Conservation (phyloP, 192 early-diverging fungal genomes). For the Coemansia sp. region DNA sequence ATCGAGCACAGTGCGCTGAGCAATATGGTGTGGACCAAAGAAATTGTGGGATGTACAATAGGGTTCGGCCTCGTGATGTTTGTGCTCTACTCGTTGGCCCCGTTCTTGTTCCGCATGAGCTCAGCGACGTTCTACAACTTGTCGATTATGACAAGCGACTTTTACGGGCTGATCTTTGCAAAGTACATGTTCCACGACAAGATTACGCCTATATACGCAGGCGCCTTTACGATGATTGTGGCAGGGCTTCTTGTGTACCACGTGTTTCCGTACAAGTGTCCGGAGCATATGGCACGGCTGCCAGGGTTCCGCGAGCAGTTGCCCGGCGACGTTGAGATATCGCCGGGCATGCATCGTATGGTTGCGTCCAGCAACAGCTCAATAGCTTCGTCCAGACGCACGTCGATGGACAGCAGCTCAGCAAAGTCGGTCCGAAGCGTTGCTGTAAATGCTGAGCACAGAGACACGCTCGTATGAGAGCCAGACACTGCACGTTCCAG, state of each 20-base stretch:
- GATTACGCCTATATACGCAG: conserved; percentile 63
- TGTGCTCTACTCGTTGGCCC: conserved; percentile 66
- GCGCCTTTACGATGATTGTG: conserved; percentile 68
- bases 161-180: conserved; percentile 76
- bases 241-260: conserved; percentile 69
- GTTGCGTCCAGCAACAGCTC: neutral
- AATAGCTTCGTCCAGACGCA: neutral
- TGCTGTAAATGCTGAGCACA: neutral
- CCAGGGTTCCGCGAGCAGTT: conserved; percentile 41
- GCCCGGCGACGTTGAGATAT: conserved; percentile 36
- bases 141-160: conserved; percentile 75
- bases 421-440: conserved; percentile 1
- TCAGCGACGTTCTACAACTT: conserved; percentile 78
- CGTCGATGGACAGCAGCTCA: conserved; percentile 8
- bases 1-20: conserved; percentile 63
- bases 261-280: conserved; percentile 58
- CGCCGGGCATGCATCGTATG: conserved; percentile 7
- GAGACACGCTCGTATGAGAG: no score
- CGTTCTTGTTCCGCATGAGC: conserved; percentile 69
- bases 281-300: conserved; percentile 45
- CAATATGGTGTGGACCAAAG: conserved; percentile 51
- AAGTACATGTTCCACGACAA: conserved; percentile 65
- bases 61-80: conserved; percentile 71
- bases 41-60: conserved; percentile 62
- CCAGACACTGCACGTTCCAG: no score